Evolutionary conservation across 2,329 filamentous ascomycete species (phyloP), one percentile per base, ranked within the genome.

Genomic region (Verticillium albo-atrum): DNA sequence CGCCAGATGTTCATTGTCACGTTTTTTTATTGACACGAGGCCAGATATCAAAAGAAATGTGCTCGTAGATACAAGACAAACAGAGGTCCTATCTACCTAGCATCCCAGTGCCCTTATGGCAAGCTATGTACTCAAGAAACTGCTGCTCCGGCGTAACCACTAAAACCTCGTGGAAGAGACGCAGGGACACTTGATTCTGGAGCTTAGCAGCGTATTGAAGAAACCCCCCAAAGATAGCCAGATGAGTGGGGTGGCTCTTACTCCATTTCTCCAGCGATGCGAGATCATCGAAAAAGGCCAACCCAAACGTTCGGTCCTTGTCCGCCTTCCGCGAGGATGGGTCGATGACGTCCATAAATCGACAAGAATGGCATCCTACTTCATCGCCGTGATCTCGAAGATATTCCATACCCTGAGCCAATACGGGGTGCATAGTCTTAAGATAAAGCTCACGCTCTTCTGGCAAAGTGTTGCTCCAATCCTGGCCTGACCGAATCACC

Each of bases 401-500:
- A 59, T 77, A 80, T 17, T 73, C 65, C 77, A 80, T 79, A 0
- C 77, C 78, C 51, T 68, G 68, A 20, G 68, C 67, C 5, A 80
- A 67, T 2, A 77, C 73, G 0, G 77, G 77, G 57, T 79, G 75
- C 75, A 80, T 79, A 4, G 73, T 77, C 26, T 72, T 69, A 9
- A 79, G 68, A 62, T 79, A 80, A 2, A 79, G 63, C 53, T 72
- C 70, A 1, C 76, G 70, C 67, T 80, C 77, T 28, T 72, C 69
- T 2, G 74, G 72, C 4, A 66, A 60, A 2, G 76, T 77, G 27
- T 67, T 69, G 0, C 70, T 72, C 77, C 76, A 80, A 60, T 79
- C 77, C 62, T 80, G 78, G 0, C 76, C 77, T 0, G 76, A 79
- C 25, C 76, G 72, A 37, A 80, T 79, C 15, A 79, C 67, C 32